Evolutionary conservation across 805 yeast species (phyloP), one percentile per base, ranked within the genome.

Genomic region (Kodamaea hsintzibuensis): DNA sequence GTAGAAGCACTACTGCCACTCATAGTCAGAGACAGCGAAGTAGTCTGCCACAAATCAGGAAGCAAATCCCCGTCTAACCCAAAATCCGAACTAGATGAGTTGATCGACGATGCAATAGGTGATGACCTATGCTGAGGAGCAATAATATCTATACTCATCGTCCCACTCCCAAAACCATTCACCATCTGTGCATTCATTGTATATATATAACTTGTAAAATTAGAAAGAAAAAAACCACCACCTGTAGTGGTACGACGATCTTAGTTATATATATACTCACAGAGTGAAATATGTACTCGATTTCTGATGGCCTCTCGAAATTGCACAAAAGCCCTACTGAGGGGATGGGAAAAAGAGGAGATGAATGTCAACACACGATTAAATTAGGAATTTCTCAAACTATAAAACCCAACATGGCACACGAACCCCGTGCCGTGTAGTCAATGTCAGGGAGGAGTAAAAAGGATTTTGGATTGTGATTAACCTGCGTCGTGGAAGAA

Each of bases 1-100:
- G 59, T 53, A 50, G 60, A 59, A 43, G 63, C 59, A 19, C 55
- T 57, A 16, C 52, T 57, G 16, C 49, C 49, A 6, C 49, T 45
- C 30, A 50, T 44, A 2, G 46, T 44, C 18, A 45, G 43, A 27
- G 45, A 37, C 53, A 45, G 49, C 6, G 48, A 33, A 7, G 58
- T 60, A 33, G 69, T 67, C 49, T 57, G 65, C 74, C 73, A 72
- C 56, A 71, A 60, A 52, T 71, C 72, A 22, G 75, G 72, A 54
- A 71, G 66, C 30, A 70, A 63, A 53, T 66, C 73, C 27, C 62
- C 67, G 58, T 56, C 64, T 37, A 60, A 51, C 44, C 49, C 57
- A 10, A 55, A 42, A 25, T 55, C 55, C 17, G 60, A 55, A 2
- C 56, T 48, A 3, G 56, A 55, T 43, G 57, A 50, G n/a, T 50